Conservation (phyloP, 2,329 filamentous ascomycete species). For the Exophiala alcalophila region DNA sequence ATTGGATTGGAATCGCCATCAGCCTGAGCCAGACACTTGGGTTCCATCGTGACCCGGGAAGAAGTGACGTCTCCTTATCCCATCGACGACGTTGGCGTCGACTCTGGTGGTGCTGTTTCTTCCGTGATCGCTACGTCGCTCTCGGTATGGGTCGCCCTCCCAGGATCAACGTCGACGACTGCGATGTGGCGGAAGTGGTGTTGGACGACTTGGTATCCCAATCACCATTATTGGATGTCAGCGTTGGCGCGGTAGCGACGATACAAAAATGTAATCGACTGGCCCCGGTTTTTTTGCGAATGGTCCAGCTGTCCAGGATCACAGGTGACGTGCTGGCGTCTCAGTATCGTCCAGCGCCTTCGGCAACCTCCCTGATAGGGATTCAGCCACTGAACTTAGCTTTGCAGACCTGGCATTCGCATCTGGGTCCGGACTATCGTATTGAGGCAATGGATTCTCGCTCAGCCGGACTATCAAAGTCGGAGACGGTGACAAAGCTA, state of each 20-base stretch:
- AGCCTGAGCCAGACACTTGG: constrained; percentile 91
- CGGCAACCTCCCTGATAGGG: not conserved
- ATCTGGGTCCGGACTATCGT: not conserved
- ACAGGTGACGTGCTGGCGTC: not conserved
- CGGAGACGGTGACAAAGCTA: not conserved
- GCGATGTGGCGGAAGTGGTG: constrained; percentile 61
- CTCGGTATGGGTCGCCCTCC: constrained; percentile 90
- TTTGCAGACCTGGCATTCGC: not conserved
- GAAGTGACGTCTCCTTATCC: constrained; percentile 38
- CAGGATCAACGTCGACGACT: constrained; percentile 88
- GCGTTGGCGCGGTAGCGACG: not conserved
- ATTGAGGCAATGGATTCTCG: not conserved
- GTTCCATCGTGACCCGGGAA: constrained; percentile 71
- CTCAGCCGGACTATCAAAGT: not conserved
- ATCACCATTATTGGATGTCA: not conserved
- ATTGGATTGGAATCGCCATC: constrained; percentile 98
- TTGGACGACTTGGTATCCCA: not conserved
- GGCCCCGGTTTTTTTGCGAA: not conserved
- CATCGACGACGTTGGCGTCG: constrained; percentile 73
- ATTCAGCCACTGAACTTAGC: not conserved
- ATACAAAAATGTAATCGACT: not conserved
- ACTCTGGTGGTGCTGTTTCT: constrained; percentile 97
- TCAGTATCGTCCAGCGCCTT: not conserved
- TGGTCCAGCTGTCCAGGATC: not conserved
- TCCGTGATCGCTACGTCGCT: constrained; percentile 87